Conservation (phyloP, 2,329 filamentous ascomycete species). For the Lojkania enalia region DNA sequence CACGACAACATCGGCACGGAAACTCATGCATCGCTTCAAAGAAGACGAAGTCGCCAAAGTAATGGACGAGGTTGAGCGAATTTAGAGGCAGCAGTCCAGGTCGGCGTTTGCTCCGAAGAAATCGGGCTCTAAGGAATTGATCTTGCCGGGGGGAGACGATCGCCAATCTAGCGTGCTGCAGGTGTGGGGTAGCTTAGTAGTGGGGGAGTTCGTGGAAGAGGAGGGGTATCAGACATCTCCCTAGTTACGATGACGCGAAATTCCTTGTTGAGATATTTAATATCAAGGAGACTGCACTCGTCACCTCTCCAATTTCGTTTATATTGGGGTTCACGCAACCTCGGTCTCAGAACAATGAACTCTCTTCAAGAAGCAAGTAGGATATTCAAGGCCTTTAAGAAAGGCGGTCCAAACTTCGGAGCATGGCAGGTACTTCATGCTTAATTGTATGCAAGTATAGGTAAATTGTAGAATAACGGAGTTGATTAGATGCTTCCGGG, state of each 20-base stretch:
- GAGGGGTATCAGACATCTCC: constrained; percentile 12
- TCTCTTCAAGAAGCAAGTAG: constrained; percentile 59
- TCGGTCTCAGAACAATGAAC: constrained; percentile 40
- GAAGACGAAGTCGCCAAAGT: constrained; percentile 66
- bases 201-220: constrained; percentile 6
- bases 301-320: background rate
- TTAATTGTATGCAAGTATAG: background rate
- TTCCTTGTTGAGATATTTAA: constrained; percentile 7
- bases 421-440: constrained; percentile 58
- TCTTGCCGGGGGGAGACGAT: constrained; percentile 3
- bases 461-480: background rate
- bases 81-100: background rate
- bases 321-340: no score
- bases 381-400: constrained; percentile 55
- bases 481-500: constrained; percentile 54
- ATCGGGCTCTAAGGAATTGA: no score
- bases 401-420: constrained; percentile 56
- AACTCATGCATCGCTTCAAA: constrained; percentile 79
- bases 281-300: background rate
- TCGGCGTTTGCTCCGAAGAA: no score
- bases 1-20: constrained; percentile 62
- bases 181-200: constrained; percentile 12
- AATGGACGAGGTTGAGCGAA: constrained; percentile 61
- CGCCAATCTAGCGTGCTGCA: constrained; percentile 8
- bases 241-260: constrained; percentile 11